These are phyloP conservation scores for Russula olivacea DNA, from an alignment of 768 basidiomycete species.

Conservation along the genomic window DNA sequence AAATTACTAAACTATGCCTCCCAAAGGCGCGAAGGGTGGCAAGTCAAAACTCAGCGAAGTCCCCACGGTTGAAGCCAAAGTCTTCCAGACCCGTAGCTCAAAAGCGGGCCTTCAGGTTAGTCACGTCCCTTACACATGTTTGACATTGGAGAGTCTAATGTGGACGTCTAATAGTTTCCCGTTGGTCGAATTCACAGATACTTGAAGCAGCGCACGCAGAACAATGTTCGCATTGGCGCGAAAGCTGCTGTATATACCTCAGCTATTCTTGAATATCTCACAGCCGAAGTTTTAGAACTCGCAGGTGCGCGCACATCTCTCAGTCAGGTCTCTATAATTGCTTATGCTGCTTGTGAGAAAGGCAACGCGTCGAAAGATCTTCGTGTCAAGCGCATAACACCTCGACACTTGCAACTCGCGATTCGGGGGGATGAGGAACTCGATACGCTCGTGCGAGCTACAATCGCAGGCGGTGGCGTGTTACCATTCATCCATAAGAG, in stretches of 20 bases:
- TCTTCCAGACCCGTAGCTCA: constrained; percentile 24
- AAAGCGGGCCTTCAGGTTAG: constrained; percentile 22
- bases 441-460: constrained; percentile 90
- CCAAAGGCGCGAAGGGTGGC: constrained; percentile 20
- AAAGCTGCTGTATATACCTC: constrained; percentile 97
- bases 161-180: constrained; percentile 57
- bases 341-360: constrained; percentile 30
- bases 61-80: constrained; percentile 7
- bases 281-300: constrained; percentile 92
- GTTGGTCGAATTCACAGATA: constrained; percentile 98
- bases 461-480: constrained; percentile 88
- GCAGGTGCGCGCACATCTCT: constrained; percentile 55
- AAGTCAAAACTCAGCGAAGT: constrained; percentile 22
- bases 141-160: no score
- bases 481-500: constrained; percentile 86
- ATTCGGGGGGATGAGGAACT: constrained; percentile 97
- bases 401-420: constrained; percentile 90
- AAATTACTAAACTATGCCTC: not conserved
- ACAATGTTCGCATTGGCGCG: constrained; percentile 94
- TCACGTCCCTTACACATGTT: not conserved
- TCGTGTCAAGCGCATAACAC: constrained; percentile 95
- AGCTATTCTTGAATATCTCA: constrained; percentile 92
- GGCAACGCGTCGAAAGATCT: constrained; percentile 97
- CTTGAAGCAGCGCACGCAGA: constrained; percentile 85
- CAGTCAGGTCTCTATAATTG: not conserved